phyloP scores from a whole-genome alignment of 306 rosid species.

The Trifolium fragiferum region DNA sequence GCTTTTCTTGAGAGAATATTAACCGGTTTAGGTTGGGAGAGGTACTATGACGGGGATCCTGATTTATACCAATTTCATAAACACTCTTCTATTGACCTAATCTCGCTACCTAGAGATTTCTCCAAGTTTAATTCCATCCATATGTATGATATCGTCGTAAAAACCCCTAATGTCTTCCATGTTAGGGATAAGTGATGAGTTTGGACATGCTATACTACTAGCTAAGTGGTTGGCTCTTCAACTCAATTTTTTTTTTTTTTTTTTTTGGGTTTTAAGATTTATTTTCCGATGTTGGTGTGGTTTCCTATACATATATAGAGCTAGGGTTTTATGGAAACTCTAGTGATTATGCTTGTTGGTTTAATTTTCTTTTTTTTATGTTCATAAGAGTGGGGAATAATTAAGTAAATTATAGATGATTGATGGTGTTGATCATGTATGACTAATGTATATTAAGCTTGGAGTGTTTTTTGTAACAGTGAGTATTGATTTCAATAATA shows the following conservation, averaged over 20 bases:
- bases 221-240: conserved; percentile 15
- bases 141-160: conserved; percentile 91
- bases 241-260: conserved; percentile 18
- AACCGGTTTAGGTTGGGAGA: conserved; percentile 86
- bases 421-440: conserved; percentile 34
- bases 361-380: not conserved
- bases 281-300: conserved; percentile 30
- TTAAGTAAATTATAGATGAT: conserved; percentile 24
- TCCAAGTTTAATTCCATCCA: conserved; percentile 80
- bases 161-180: conserved; percentile 84
- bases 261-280: not conserved
- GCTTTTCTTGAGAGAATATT: conserved; percentile 65
- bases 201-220: not conserved
- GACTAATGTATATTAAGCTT: conserved; percentile 33
- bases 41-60: conserved; percentile 87
- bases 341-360: conserved; percentile 27
- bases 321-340: conserved; percentile 42
- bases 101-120: conserved; percentile 85
- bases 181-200: conserved; percentile 69
- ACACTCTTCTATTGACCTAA: conserved; percentile 82
- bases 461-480: conserved; percentile 43
- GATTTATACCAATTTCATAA: conserved; percentile 88
- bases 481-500: conserved; percentile 44
- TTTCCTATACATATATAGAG: conserved; percentile 23
- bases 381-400: conserved; percentile 28